phyloP scores from a whole-genome alignment of 495 filamentous ascomycete genomes.

The Chaetomium fimeti region DNA sequence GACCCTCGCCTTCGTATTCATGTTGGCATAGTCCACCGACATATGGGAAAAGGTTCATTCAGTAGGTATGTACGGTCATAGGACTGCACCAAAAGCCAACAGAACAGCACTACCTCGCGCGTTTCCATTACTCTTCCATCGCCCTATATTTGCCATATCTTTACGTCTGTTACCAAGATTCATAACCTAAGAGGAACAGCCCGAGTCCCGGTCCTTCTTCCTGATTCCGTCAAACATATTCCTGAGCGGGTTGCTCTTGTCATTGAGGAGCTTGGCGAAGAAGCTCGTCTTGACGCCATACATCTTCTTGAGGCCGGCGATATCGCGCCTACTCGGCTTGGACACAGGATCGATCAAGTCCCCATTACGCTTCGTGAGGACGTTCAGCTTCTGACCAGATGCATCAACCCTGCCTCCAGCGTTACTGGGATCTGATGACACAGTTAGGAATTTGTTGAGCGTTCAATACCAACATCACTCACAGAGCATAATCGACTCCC shows the following conservation, averaged over 20 bases:
- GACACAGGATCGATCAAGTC: not conserved
- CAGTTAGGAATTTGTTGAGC: not conserved
- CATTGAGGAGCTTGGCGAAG: not conserved
- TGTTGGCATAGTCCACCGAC: too few species aligned
- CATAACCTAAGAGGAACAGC: not conserved
- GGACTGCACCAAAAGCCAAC: too few species aligned
- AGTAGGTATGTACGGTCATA: too few species aligned
- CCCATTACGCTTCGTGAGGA: not conserved
- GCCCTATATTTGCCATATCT: too few species aligned
- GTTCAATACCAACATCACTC: not conserved
- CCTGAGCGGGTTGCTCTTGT: not conserved
- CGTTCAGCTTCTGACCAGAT: not conserved
- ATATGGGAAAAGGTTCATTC: too few species aligned
- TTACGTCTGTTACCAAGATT: too few species aligned
- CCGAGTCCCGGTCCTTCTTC: not conserved
- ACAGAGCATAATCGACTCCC: constrained; percentile 6
- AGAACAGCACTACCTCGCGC: too few species aligned
- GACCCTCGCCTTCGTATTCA: too few species aligned
- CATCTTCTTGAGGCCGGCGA: constrained; percentile 1
- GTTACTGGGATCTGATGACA: not conserved
- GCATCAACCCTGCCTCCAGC: not conserved
- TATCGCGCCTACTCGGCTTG: not conserved
- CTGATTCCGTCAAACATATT: not conserved
- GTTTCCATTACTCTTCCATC: too few species aligned
- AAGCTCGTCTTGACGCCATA: constrained; percentile 3